Percentiles rank a stretch among this genome's conserved stretches.
These are phyloP conservation scores for Auxenochlorella pyrenoidosa DNA, from an alignment of 139 green algal genomes.

Conservation along the genomic window DNA sequence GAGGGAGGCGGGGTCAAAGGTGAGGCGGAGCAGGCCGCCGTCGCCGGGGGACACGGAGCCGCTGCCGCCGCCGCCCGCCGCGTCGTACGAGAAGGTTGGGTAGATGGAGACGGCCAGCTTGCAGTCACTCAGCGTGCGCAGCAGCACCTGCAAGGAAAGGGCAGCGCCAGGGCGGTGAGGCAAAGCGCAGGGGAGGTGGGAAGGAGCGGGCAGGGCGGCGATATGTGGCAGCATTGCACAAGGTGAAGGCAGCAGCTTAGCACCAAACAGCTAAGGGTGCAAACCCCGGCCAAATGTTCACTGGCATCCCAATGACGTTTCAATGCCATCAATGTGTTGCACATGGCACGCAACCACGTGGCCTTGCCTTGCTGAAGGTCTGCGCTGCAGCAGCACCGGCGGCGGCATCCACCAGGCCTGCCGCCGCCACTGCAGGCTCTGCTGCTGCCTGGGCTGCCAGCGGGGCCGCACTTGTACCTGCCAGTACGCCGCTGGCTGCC, in stretches of 20 bases:
- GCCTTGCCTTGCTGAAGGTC: slow-evolving; percentile 6
- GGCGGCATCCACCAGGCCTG: background rate
- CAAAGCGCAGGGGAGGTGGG: background rate
- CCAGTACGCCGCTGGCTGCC: background rate
- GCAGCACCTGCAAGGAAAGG: slow-evolving; percentile 16
- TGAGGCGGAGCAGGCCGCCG: slow-evolving; percentile 23
- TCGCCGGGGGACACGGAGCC: slow-evolving; percentile 38
- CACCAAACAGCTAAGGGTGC: too few species aligned
- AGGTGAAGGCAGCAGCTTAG: too few species aligned
- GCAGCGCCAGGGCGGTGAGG: background rate
- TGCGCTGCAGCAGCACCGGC: background rate
- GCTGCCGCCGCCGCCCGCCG: slow-evolving; percentile 70
- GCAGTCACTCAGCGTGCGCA: slow-evolving; percentile 54
- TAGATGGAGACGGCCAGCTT: slow-evolving; percentile 64
- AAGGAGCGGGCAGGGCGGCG: too few species aligned
- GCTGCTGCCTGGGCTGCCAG: slow-evolving; percentile 1
- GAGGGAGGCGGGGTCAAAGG: slow-evolving; percentile 52
- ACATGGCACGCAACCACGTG: background rate
- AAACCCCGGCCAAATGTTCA: background rate
- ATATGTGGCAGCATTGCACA: background rate
- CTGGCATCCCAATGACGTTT: background rate
- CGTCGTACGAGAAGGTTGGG: slow-evolving; percentile 80
- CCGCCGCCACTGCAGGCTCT: background rate
- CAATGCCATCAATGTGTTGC: background rate
- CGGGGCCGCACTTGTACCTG: background rate